A percentile compares a stretch with the other conserved stretches of the same genome.
Evolutionary conservation across 1,284 basidiomycete genomes (phyloP).

Genomic region (Microbotryomycetes sp.): DNA sequence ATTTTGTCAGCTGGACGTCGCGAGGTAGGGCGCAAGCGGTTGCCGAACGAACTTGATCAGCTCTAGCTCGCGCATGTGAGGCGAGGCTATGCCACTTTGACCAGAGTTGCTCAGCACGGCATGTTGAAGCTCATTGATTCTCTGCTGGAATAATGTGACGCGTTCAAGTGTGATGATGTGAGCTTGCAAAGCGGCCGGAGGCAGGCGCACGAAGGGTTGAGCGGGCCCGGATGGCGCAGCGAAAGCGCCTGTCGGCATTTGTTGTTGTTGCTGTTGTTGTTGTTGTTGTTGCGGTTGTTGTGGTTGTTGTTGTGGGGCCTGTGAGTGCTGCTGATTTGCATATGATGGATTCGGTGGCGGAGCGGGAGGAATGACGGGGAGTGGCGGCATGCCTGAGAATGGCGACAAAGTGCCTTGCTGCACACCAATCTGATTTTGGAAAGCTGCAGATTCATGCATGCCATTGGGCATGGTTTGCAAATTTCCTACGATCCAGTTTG

Average conservation of each 20-base stretch:
- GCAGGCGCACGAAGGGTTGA: not conserved
- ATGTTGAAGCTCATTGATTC: not conserved
- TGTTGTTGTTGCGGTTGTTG: not conserved
- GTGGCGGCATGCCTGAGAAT: not conserved
- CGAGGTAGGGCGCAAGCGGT: no score
- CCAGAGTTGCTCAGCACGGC: not conserved
- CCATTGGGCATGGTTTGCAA: no score
- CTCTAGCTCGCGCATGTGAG: not conserved
- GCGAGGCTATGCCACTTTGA: not conserved
- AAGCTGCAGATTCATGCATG: no score
- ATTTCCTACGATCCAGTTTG: no score
- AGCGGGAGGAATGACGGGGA: not conserved
- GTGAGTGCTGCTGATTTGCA: not conserved
- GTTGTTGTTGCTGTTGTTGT: not conserved
- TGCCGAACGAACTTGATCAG: not conserved
- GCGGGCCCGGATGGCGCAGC: no score
- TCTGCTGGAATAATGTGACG: not conserved
- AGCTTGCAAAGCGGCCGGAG: not conserved
- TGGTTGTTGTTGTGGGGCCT: not conserved
- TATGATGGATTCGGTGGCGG: not conserved
- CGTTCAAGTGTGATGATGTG: not conserved
- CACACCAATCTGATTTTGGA: no score
- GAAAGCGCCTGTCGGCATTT: not conserved
- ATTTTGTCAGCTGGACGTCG: no score
- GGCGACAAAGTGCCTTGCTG: not conserved